phyloP scores from a whole-genome alignment of 306 rosid genomes.

The Urtica urens region DNA sequence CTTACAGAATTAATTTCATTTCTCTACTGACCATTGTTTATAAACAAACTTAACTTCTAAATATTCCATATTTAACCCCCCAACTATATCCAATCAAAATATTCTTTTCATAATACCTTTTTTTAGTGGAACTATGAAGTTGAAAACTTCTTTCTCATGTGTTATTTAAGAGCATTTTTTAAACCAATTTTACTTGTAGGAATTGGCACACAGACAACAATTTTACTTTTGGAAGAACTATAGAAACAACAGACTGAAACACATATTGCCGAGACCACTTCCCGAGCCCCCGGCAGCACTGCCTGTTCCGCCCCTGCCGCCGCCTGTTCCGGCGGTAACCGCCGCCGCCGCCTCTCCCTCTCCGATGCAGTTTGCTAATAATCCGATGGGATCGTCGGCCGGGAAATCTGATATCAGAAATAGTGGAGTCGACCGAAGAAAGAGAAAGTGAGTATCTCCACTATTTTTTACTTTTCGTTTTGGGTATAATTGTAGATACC shows the following conservation, averaged over 20 bases:
- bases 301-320: conserved; percentile 41
- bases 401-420: conserved; percentile 61
- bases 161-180: background rate
- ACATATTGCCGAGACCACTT: conserved; percentile 72
- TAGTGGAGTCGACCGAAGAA: conserved; percentile 63
- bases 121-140: no score
- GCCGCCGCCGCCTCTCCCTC: conserved; percentile 51
- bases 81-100: no score
- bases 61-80: no score
- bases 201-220: conserved; percentile 89
- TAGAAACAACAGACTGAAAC: conserved; percentile 78
- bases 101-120: no score
- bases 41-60: no score
- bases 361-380: conserved; percentile 63
- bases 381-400: conserved; percentile 49
- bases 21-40: no score
- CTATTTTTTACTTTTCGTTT: background rate
- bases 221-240: conserved; percentile 98
- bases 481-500: no score
- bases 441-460: conserved; percentile 50
- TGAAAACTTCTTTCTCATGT: background rate
- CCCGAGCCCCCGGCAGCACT: conserved; percentile 57
- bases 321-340: conserved; percentile 42
- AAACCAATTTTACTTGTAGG: conserved; percentile 28
- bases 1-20: no score